Conservation (phyloP, 306 rosid genomes). For the Ammopiptanthus mongolicus region DNA sequence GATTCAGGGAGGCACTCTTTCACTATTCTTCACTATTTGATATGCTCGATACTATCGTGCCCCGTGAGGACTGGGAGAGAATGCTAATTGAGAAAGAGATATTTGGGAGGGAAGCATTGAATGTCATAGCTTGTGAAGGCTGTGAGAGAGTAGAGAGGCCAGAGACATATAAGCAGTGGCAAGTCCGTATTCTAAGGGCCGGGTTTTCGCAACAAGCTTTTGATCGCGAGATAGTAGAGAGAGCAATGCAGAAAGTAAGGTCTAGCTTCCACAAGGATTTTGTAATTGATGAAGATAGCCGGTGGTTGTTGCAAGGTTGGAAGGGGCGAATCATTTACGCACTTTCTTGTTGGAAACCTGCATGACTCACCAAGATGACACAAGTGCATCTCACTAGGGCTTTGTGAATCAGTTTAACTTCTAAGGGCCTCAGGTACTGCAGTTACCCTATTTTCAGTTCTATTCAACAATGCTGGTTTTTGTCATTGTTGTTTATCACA, state of each 20-base stretch:
- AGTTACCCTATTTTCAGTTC: slow-evolving; percentile 3
- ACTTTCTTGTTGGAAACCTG: slow-evolving; percentile 79
- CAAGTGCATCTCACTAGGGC: slow-evolving; percentile 3
- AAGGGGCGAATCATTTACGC: slow-evolving; percentile 83
- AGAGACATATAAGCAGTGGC: slow-evolving; percentile 96
- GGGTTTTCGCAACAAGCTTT: slow-evolving; percentile 64
- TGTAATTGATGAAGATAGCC: slow-evolving; percentile 75
- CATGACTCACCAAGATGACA: slow-evolving; percentile 16
- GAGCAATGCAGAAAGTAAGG: slow-evolving; percentile 49
- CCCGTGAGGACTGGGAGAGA: slow-evolving; percentile 79
- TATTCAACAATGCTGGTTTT: not conserved
- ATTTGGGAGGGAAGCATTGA: slow-evolving; percentile 84
- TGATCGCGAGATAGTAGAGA: slow-evolving; percentile 30
- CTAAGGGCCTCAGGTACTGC: slow-evolving; percentile 28
- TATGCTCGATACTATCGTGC: slow-evolving; percentile 89
- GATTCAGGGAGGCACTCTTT: slow-evolving; percentile 87
- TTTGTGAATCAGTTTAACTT: slow-evolving; percentile 4
- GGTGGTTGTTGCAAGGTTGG: slow-evolving; percentile 96
- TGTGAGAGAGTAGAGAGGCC: slow-evolving; percentile 95
- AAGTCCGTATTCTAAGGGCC: slow-evolving; percentile 73
- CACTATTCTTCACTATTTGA: slow-evolving; percentile 89
- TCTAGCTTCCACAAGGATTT: slow-evolving; percentile 73
- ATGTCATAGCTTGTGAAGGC: slow-evolving; percentile 95
- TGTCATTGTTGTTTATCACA: not conserved
- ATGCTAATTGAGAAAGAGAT: slow-evolving; percentile 86